A percentile compares a stretch with the other conserved stretches of the same genome.
Conservation (phyloP, 805 yeast genomes). For the Dipodascus geniculatus region DNA sequence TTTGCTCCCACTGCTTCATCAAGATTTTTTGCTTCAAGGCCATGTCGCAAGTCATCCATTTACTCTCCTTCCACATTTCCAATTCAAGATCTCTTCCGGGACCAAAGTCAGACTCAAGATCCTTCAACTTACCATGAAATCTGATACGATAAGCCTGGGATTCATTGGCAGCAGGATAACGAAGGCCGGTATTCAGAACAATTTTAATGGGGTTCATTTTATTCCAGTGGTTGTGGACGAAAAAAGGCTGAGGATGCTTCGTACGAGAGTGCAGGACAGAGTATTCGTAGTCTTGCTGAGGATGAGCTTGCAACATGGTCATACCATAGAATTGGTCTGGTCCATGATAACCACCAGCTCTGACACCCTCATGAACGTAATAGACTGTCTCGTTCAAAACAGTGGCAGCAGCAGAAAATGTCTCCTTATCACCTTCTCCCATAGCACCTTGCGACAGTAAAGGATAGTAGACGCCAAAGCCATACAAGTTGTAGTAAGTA, state of each 20-base stretch:
- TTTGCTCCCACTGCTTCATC: conserved; percentile 48
- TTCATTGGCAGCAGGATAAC: conserved; percentile 32
- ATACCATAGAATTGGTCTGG: conserved; percentile 34
- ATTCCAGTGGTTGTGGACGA: conserved; percentile 58
- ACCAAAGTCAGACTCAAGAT: conserved; percentile 4
- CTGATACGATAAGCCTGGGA: conserved; percentile 31
- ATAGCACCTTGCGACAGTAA: conserved; percentile 48
- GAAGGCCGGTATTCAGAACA: conserved; percentile 26
- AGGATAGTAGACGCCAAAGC: conserved; percentile 48
- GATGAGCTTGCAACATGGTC: conserved; percentile 69
- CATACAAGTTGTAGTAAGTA: conserved; percentile 53
- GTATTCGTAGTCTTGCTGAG: conserved; percentile 41
- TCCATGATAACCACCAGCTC: conserved; percentile 26
- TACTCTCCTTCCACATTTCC: conserved; percentile 13
- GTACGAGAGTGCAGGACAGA: conserved; percentile 8
- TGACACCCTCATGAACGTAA: conserved; percentile 30
- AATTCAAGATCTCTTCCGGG: conserved; percentile 13
- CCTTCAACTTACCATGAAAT: conserved; percentile 38
- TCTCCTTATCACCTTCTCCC: conserved; percentile 81
- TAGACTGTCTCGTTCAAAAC: conserved; percentile 49
- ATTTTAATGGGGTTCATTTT: conserved; percentile 52
- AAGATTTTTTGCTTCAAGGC: conserved; percentile 31
- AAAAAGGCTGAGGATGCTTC: conserved; percentile 23
- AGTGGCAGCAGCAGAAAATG: conserved; percentile 60
- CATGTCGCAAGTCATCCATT: conserved; percentile 16